Evolutionary conservation across 805 yeast species (phyloP).

Genomic region (Saturnispora kantuleensis): DNA sequence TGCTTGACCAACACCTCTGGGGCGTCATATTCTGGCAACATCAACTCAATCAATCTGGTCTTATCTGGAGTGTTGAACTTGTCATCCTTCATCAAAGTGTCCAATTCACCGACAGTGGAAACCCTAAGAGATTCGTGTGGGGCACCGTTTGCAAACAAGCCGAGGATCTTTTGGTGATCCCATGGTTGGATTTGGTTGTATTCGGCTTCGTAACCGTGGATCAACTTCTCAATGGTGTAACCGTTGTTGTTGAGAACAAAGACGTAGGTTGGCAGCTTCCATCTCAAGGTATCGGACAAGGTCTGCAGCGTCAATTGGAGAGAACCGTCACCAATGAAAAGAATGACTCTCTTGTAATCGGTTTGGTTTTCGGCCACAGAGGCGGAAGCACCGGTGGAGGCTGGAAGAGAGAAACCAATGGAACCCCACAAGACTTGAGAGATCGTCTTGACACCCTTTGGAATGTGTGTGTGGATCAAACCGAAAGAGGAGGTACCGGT

Average conservation of each 20-base stretch:
- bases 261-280: constrained; percentile 58
- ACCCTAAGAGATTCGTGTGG: constrained; percentile 47
- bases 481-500: constrained; percentile 74
- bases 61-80: constrained; percentile 45
- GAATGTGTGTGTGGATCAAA: constrained; percentile 56
- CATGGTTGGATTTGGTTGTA: constrained; percentile 63
- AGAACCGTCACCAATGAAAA: constrained; percentile 71
- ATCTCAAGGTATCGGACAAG: constrained; percentile 57
- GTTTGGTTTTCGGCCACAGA: constrained; percentile 55
- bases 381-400: constrained; percentile 57
- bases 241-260: constrained; percentile 65
- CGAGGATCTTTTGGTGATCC: constrained; percentile 51
- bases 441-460: constrained; percentile 50
- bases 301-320: constrained; percentile 68
- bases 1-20: constrained; percentile 56
- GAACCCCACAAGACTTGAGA: constrained; percentile 74
- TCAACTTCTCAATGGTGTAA: constrained; percentile 66
- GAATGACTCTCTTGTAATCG: constrained; percentile 48
- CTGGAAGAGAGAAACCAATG: constrained; percentile 62
- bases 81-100: constrained; percentile 36
- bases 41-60: constrained; percentile 57
- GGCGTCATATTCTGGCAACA: constrained; percentile 63
- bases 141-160: constrained; percentile 47
- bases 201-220: constrained; percentile 56
- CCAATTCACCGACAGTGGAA: constrained; percentile 48